phyloP scores from a whole-genome alignment of 371 early-diverging fungal genomes.

The Lichtheimia hyalospora region DNA sequence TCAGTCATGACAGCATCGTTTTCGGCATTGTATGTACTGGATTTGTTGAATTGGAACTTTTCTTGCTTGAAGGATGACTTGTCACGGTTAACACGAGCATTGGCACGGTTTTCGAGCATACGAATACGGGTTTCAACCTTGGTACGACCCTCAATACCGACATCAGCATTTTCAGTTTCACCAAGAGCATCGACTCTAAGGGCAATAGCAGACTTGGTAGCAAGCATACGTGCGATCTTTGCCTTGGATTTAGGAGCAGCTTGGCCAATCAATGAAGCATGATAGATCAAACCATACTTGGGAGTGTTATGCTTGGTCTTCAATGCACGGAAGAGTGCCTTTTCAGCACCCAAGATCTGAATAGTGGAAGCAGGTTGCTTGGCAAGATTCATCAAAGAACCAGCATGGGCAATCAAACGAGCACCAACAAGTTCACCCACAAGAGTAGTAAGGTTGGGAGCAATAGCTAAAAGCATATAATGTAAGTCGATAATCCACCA shows the following conservation, averaged over 20 bases:
- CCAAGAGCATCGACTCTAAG: conserved; percentile 96
- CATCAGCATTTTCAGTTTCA: conserved; percentile 77
- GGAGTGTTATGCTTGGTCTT: conserved; percentile 96
- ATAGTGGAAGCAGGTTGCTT: conserved; percentile 95
- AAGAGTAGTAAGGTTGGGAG: conserved; percentile 91
- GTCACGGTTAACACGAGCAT: conserved; percentile 51
- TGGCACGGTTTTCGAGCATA: conserved; percentile 75
- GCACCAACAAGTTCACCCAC: conserved; percentile 94
- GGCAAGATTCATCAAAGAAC: conserved; percentile 88
- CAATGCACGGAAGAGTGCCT: conserved; percentile 95
- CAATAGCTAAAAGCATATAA: conserved; percentile 57
- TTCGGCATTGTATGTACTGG: conserved; percentile 36
- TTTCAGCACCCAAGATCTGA: conserved; percentile 98
- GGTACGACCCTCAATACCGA: conserved; percentile 84
- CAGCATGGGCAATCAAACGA: conserved; percentile 89
- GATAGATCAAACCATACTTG: conserved; percentile 96
- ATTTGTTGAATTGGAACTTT: conserved; percentile 62
- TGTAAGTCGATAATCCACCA: not conserved
- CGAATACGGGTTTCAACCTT: conserved; percentile 87
- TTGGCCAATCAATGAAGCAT: conserved; percentile 88
- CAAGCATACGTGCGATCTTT: conserved; percentile 90
- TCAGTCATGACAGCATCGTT: conserved; percentile 42
- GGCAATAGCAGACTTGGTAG: conserved; percentile 82
- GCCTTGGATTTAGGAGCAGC: conserved; percentile 88
- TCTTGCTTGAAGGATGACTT: conserved; percentile 67